These are phyloP conservation scores for Pseudogymnoascus sp. DNA, from an alignment of 2,329 filamentous ascomycete species.

Conservation along the genomic window DNA sequence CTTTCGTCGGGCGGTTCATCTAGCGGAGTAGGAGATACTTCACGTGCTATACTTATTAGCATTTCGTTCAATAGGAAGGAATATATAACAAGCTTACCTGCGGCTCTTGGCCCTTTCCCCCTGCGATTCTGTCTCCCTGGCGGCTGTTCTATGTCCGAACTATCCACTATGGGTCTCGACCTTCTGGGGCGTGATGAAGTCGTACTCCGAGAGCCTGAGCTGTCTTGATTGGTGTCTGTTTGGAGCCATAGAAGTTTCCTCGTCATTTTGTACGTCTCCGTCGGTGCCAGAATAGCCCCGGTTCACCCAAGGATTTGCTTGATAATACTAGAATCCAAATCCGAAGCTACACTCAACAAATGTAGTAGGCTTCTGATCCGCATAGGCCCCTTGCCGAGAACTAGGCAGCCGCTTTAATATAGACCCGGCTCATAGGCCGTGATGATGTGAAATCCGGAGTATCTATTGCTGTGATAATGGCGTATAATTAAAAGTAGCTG, in stretches of 20 bases:
- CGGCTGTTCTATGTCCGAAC: not conserved
- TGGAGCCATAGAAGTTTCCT: conserved; percentile 4
- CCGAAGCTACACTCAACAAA: not conserved
- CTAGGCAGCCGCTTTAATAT: not conserved
- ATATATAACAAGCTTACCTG: not conserved
- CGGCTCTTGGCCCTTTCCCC: not conserved
- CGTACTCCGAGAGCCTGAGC: not conserved
- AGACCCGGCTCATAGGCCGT: not conserved
- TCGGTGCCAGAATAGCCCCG: not conserved
- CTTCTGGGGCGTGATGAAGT: not conserved
- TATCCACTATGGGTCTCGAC: not conserved
- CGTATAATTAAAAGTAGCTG: not conserved
- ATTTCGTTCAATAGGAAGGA: not conserved
- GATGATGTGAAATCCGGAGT: too few relatives aligned
- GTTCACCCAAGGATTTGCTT: not conserved
- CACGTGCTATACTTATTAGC: not conserved
- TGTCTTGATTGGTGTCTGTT: not conserved
- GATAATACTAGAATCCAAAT: not conserved
- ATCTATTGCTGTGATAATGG: not conserved
- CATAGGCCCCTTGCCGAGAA: not conserved
- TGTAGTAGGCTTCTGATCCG: not conserved
- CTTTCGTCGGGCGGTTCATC: not conserved
- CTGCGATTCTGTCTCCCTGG: conserved; percentile 7
- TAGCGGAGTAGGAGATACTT: not conserved
- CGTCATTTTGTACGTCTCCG: not conserved